Evolutionary conservation across 1,284 basidiomycete genomes (phyloP).

Genomic region (Pascua guehoae): DNA sequence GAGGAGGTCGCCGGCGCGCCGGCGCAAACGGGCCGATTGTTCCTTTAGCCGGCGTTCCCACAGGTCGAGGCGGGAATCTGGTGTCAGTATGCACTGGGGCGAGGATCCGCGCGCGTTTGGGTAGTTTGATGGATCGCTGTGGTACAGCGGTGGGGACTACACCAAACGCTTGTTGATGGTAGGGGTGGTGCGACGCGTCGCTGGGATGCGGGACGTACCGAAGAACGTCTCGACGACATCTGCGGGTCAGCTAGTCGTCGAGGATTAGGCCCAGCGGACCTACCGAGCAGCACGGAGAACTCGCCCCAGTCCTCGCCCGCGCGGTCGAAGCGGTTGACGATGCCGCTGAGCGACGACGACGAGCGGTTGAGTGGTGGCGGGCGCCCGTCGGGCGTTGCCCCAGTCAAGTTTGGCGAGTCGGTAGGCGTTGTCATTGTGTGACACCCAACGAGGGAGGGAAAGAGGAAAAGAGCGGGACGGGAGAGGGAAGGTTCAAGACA

Average conservation of each 20-base stretch:
- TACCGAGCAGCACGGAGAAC: constrained; percentile 43
- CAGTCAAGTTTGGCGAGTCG: constrained; percentile 10
- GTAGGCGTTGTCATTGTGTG: neutral
- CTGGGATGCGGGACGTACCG: constrained; percentile 21
- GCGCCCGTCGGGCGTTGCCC: constrained; percentile 3
- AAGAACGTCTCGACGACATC: constrained; percentile 51
- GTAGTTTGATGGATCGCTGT: neutral
- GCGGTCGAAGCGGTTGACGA: constrained; percentile 33
- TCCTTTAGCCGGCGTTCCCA: constrained; percentile 81
- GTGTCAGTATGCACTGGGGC: neutral
- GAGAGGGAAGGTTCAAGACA: neutral
- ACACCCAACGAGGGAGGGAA: too few species aligned
- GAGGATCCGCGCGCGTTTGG: neutral
- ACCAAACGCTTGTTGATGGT: neutral
- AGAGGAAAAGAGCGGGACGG: neutral
- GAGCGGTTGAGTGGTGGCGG: constrained; percentile 11
- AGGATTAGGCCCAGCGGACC: constrained; percentile 3
- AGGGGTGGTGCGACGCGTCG: neutral
- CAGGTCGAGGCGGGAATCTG: constrained; percentile 81
- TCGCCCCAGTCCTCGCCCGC: constrained; percentile 43
- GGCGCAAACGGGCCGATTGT: constrained; percentile 74
- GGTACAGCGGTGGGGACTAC: neutral
- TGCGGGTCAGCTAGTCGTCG: constrained; percentile 11
- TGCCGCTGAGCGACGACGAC: constrained; percentile 26
- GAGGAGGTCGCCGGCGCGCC: constrained; percentile 65